These are phyloP conservation scores for Colletotrichum navitas DNA, from an alignment of 2,329 filamentous ascomycete species.

Conservation along the genomic window DNA sequence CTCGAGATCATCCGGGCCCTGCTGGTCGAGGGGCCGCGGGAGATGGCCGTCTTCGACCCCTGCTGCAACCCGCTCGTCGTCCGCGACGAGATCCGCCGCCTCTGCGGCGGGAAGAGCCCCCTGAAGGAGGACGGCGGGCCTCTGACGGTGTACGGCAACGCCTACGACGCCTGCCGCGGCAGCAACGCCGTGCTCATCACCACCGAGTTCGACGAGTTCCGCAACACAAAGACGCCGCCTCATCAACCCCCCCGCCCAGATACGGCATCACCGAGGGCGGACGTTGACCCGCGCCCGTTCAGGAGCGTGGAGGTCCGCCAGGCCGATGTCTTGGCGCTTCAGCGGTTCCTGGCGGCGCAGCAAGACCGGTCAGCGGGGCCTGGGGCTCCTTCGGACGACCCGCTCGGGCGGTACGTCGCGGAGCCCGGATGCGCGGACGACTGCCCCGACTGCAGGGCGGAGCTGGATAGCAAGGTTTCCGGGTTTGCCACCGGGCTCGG, in stretches of 20 bases:
- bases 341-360: constrained; percentile 57
- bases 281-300: no score
- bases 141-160: constrained; percentile 61
- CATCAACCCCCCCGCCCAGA: constrained; percentile 42
- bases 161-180: constrained; percentile 61
- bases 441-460: constrained; percentile 65
- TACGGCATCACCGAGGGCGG: constrained; percentile 52
- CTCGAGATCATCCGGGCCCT: constrained; percentile 75
- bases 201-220: constrained; percentile 69
- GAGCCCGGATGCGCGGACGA: constrained; percentile 60
- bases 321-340: constrained; percentile 62
- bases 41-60: constrained; percentile 78
- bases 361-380: constrained; percentile 34
- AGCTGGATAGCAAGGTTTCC: constrained; percentile 53
- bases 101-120: constrained; percentile 48
- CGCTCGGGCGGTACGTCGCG: constrained; percentile 57
- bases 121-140: constrained; percentile 56
- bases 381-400: constrained; percentile 53
- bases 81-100: constrained; percentile 61
- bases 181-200: constrained; percentile 66
- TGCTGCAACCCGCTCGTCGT: constrained; percentile 66
- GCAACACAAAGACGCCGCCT: constrained; percentile 49
- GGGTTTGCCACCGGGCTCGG: constrained; percentile 58
- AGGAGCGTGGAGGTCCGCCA: constrained; percentile 50
- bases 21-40: constrained; percentile 72